These are phyloP conservation scores for Capniomyces stellatus DNA, from an alignment of 371 early-diverging fungal species.

Conservation along the genomic window DNA sequence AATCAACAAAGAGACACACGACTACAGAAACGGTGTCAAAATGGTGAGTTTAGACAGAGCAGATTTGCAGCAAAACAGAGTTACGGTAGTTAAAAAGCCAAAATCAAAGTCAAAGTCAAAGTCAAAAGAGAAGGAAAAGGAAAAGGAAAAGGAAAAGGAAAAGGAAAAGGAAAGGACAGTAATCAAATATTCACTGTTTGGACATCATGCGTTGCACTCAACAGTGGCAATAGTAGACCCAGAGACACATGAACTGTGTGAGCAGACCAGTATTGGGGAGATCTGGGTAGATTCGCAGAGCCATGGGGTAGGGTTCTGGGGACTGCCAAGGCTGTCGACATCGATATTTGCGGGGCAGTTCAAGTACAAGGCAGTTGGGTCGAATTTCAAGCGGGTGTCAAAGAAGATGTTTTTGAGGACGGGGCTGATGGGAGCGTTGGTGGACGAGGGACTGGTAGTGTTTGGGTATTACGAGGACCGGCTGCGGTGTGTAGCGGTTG, in stretches of 20 bases:
- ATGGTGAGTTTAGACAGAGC: neutral
- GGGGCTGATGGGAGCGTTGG: slow-evolving; percentile 58
- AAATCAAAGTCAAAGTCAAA: no score
- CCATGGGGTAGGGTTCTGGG: slow-evolving; percentile 65
- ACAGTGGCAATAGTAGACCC: slow-evolving; percentile 70
- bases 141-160: neutral
- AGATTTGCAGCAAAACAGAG: neutral
- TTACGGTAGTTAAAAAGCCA: neutral
- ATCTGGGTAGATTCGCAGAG: slow-evolving; percentile 68
- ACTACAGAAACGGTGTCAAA: neutral
- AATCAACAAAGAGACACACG: neutral
- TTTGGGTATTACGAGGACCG: slow-evolving; percentile 56
- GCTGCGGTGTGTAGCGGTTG: slow-evolving; percentile 26
- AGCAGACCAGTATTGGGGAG: slow-evolving; percentile 61
- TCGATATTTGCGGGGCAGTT: slow-evolving; percentile 47
- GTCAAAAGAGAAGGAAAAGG: neutral
- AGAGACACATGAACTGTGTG: slow-evolving; percentile 48
- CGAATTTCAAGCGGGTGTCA: slow-evolving; percentile 16
- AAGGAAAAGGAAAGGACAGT: neutral
- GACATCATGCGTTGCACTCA: slow-evolving; percentile 12
- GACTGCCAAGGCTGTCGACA: slow-evolving; percentile 47
- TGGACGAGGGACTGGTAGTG: slow-evolving; percentile 43
- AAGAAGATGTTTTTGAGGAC: slow-evolving; percentile 49
- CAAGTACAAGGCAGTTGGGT: slow-evolving; percentile 26
- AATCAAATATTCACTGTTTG: slow-evolving; percentile 13